Percentiles rank a stretch among this genome's conserved stretches.
phyloP scores from a whole-genome alignment of 2,329 filamentous ascomycete species.

The Colletotrichum sp. region DNA sequence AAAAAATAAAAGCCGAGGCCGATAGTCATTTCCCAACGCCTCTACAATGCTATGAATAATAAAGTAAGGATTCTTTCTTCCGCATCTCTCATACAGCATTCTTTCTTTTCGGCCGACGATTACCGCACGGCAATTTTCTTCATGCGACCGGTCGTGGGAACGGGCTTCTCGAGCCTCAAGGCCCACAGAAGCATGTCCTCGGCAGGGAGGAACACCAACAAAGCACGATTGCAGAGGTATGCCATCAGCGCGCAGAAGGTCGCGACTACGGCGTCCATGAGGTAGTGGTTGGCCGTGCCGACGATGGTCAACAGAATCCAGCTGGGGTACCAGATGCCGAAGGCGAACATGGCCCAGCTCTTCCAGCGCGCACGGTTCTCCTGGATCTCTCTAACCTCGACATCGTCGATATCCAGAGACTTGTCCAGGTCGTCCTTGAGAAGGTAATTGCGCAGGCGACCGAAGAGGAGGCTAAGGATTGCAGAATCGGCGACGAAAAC shows the following conservation, averaged over 20 bases:
- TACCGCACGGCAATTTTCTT: conserved; percentile 23
- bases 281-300: conserved; percentile 67
- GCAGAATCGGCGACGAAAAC: conserved; percentile 59
- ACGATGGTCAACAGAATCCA: conserved; percentile 63
- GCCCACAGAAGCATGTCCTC: conserved; percentile 71
- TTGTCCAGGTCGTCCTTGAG: conserved; percentile 16
- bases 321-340: conserved; percentile 56
- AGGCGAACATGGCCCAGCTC: conserved; percentile 29
- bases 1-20: background rate
- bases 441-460: conserved; percentile 24
- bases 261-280: conserved; percentile 70
- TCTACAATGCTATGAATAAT: conserved; percentile 12
- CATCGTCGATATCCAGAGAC: conserved; percentile 19
- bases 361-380: conserved; percentile 31
- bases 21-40: conserved; percentile 8
- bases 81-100: background rate
- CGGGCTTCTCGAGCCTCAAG: conserved; percentile 68
- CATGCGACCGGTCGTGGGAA: conserved; percentile 48
- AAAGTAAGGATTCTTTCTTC: background rate
- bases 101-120: background rate
- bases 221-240: conserved; percentile 54
- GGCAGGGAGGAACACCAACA: conserved; percentile 65
- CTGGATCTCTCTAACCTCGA: conserved; percentile 22
- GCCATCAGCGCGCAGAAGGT: conserved; percentile 64
- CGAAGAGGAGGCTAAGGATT: conserved; percentile 41